Conservation (phyloP, 345 rosid species). For the Raphanus sativus region DNA sequence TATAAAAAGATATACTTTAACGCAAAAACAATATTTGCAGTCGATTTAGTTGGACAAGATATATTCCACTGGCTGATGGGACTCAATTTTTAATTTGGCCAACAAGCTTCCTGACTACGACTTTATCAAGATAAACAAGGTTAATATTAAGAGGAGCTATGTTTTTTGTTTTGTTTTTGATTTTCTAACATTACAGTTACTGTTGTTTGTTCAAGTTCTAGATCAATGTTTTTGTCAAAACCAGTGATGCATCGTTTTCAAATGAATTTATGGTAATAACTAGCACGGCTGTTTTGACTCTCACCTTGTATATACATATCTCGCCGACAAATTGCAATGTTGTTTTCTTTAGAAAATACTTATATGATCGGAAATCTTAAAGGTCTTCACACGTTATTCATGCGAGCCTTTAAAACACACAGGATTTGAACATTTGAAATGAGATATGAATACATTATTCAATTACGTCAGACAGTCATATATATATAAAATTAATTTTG, state of each 20-base stretch:
- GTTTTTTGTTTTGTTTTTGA: not conserved
- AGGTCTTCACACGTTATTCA: conserved; percentile 18
- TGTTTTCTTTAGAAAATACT: not conserved
- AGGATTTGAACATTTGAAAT: not conserved
- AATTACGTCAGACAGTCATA: conserved; percentile 2
- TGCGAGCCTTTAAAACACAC: conserved; percentile 22
- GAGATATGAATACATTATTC: conserved; percentile 1
- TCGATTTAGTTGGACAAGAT: conserved; percentile 8
- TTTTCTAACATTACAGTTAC: not conserved
- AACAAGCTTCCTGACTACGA: not conserved
- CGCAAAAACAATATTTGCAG: conserved; percentile 1
- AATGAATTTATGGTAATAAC: conserved; percentile 5
- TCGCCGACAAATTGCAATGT: conserved; percentile 17
- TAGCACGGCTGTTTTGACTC: conserved; percentile 13
- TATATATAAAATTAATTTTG: not conserved
- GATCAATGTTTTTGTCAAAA: conserved; percentile 7
- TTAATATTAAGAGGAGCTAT: not conserved
- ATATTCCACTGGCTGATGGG: conserved; percentile 16
- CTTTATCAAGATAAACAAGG: not conserved
- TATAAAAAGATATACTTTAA: conserved; percentile 19
- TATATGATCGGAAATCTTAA: not conserved
- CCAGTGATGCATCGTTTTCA: conserved; percentile 28
- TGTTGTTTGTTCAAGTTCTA: not conserved
- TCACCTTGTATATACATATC: not conserved
- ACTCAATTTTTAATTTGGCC: not conserved